Base-by-base conservation (phyloP, 2,329 filamentous ascomycete species). In the Beauveria asiatica region DNA sequence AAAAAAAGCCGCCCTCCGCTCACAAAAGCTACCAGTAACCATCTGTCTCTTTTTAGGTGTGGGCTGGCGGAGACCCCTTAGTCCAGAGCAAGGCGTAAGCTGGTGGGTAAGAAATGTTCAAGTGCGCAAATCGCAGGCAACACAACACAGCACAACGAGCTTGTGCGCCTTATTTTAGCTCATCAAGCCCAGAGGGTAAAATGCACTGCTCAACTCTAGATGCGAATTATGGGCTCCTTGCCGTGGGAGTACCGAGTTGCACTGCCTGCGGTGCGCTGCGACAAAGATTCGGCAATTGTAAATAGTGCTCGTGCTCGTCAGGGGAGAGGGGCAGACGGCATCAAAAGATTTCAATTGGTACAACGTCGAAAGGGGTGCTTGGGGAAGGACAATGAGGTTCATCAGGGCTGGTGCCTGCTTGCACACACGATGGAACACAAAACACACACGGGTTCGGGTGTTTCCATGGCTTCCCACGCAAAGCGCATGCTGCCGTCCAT, bases 81-180 rank as follows among this genome's bases (percentile, higher is more conserved):
- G 44, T 27, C 45, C 19, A n/a, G 44, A 39, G 23, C 17, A 5
- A 42, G 46, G 46, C 56, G 56, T 58, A 58, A 58, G 56, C 56
- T 23, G 46, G 46, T 58, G 46, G 56, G 37, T 58, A 58, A 25
- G n/a, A 46, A 21, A 13, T 50, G 25, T 37, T 37, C 11, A 13
- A 37, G 33, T 37, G n/a, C n/a, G n/a, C n/a, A n/a, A n/a, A n/a
- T 37, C 11, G 33, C 11, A 33, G 30, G 11, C 30, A 51, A 17
- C 27, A 21, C 56, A 58, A 46, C 44, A 58, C 56, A 58, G n/a
- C n/a, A n/a, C n/a, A n/a, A n/a, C 56, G 46, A 50, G 46, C 46
- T 9, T 3, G 13, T 37, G 33, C 33, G 33, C 11, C 33, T 37
- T 37, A 37, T 16, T 37, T 44, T 58, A 51, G 56, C 46, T 37